Conservation (phyloP, 2,329 filamentous ascomycete species). For the Alternaria hordeiaustralica region DNA sequence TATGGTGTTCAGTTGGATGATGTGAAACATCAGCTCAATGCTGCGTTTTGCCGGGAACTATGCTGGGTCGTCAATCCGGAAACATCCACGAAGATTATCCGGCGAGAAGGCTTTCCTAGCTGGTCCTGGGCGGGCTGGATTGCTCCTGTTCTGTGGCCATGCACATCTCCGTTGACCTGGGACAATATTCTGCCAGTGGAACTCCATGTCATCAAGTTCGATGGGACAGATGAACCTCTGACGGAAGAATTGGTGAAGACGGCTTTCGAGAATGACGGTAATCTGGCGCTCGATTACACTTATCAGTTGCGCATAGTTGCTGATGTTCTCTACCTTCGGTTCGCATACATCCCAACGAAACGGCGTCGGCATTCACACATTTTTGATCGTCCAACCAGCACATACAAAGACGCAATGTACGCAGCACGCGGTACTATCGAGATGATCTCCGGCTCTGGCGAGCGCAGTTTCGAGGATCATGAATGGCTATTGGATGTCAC, state of each 20-base stretch:
- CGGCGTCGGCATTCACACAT: background rate
- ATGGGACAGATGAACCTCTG: background rate
- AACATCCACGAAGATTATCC: background rate
- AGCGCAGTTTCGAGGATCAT: background rate
- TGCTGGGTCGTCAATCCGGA: background rate
- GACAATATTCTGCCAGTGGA: background rate
- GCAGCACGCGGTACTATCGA: background rate
- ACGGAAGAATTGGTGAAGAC: background rate
- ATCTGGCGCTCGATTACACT: background rate
- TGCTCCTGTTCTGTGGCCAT: background rate
- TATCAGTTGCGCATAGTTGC: background rate
- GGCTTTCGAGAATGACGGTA: background rate
- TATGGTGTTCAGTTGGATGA: background rate
- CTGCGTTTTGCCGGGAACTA: background rate
- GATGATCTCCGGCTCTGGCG: background rate
- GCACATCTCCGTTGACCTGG: background rate
- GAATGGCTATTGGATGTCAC: background rate
- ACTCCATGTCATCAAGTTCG: background rate
- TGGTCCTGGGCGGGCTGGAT: slow-evolving; percentile 5
- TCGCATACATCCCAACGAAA: background rate
- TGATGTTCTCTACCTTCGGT: background rate
- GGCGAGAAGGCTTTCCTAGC: background rate
- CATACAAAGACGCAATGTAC: background rate
- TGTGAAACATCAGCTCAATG: background rate
- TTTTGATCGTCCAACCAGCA: background rate